Evolutionary conservation across 2,329 filamentous ascomycete genomes (phyloP).

Genomic region (Aplosporella prunicola): DNA sequence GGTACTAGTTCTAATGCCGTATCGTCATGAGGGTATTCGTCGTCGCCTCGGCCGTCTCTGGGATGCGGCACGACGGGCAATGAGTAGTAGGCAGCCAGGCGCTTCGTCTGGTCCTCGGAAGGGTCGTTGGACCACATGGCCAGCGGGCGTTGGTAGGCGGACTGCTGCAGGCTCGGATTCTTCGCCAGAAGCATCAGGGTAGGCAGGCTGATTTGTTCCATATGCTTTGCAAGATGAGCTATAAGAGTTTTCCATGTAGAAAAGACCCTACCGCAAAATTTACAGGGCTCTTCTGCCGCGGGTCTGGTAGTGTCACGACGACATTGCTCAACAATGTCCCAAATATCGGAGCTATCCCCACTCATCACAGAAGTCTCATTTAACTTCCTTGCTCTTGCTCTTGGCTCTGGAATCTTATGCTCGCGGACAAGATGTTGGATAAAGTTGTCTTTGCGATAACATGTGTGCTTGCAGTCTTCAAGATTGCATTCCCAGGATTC

Average conservation of each 20-base stretch:
- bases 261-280: conserved; percentile 75
- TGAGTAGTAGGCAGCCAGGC: too few species aligned
- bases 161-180: too few species aligned
- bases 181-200: conserved; percentile 46
- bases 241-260: conserved; percentile 86
- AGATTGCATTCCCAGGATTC: conserved; percentile 87
- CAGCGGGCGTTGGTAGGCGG: too few species aligned
- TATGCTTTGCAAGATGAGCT: conserved; percentile 83
- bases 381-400: conserved; percentile 53
- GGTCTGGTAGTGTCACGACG: conserved; percentile 56
- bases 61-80: too few species aligned
- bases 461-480: conserved; percentile 70
- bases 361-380: not conserved
- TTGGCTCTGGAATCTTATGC: conserved; percentile 77
- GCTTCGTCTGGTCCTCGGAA: too few species aligned
- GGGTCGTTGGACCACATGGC: too few species aligned
- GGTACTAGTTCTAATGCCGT: too few species aligned
- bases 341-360: conserved; percentile 47
- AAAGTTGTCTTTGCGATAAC: conserved; percentile 86
- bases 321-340: conserved; percentile 69
- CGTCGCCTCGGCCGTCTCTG: too few species aligned
- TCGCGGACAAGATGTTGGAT: conserved; percentile 85
- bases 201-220: conserved; percentile 83
- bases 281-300: conserved; percentile 71
- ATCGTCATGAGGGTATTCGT: too few species aligned